These are phyloP conservation scores for Mortierella sp. DNA, from an alignment of 371 early-diverging fungal species.

Conservation along the genomic window DNA sequence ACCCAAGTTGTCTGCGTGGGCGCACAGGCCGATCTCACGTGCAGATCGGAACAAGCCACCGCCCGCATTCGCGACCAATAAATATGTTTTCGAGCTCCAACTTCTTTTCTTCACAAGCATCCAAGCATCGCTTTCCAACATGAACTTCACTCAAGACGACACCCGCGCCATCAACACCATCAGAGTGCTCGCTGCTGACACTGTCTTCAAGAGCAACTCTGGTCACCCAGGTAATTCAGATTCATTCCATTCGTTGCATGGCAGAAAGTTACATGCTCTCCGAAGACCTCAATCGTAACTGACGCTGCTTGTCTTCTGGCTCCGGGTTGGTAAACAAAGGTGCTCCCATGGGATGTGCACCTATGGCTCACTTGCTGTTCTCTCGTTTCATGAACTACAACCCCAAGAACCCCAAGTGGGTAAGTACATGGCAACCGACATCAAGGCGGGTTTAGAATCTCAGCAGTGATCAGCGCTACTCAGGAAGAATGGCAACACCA, in stretches of 20 bases:
- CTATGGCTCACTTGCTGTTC: slow-evolving; percentile 95
- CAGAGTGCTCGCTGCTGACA: slow-evolving; percentile 93
- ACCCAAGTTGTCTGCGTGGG: no score
- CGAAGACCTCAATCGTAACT: no score
- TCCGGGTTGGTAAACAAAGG: slow-evolving; percentile 56
- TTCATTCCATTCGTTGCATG: neutral
- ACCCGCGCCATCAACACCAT: slow-evolving; percentile 90
- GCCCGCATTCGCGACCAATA: no score
- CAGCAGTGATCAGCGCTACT: no score
- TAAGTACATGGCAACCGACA: slow-evolving; percentile 31
- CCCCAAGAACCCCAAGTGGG: slow-evolving; percentile 90
- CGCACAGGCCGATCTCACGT: no score
- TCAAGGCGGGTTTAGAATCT: no score
- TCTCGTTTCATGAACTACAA: slow-evolving; percentile 83
- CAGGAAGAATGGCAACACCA: no score
- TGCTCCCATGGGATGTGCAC: slow-evolving; percentile 99
- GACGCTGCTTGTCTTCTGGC: neutral
- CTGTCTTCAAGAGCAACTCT: slow-evolving; percentile 94
- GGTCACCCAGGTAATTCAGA: slow-evolving; percentile 93
- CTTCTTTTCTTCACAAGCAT: neutral
- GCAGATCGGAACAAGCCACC: no score
- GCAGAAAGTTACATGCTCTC: neutral
- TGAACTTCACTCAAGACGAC: slow-evolving; percentile 70
- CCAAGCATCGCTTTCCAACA: slow-evolving; percentile 9
- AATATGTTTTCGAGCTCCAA: no score